A percentile compares a stretch with the other conserved stretches of the same genome.
These are phyloP conservation scores for Cicer arietinum DNA, from an alignment of 306 rosid species.

Conservation along the genomic window DNA sequence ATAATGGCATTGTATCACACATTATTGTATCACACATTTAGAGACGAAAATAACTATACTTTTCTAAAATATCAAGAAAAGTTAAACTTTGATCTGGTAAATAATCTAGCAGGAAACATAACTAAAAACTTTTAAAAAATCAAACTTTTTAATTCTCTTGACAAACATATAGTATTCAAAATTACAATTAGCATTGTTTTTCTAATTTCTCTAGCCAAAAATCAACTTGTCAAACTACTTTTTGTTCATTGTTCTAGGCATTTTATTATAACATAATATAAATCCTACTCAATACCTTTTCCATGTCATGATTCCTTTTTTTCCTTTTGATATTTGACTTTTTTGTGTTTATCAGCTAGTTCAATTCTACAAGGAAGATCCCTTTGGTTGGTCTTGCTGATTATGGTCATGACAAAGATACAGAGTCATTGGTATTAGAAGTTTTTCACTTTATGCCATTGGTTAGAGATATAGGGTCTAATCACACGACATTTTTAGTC, in stretches of 20 bases:
- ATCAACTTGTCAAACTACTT: background rate
- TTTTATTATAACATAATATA: background rate
- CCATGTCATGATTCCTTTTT: background rate
- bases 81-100: background rate
- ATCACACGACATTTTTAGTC: background rate
- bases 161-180: background rate
- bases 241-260: background rate
- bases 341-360: slow-evolving; percentile 50
- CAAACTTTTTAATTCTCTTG: background rate
- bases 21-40: too few relatives aligned
- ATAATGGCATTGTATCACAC: too few relatives aligned
- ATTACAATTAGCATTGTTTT: slow-evolving; percentile 1
- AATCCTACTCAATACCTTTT: background rate
- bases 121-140: background rate
- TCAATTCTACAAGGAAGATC: slow-evolving; percentile 47
- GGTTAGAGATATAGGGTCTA: slow-evolving; percentile 27
- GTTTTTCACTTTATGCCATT: slow-evolving; percentile 26
- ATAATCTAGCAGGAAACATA: background rate
- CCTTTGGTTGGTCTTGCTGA: slow-evolving; percentile 47
- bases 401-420: slow-evolving; percentile 42
- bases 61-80: background rate
- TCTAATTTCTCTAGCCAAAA: background rate
- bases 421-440: slow-evolving; percentile 38
- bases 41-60: too few relatives aligned
- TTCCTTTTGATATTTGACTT: background rate